These are phyloP conservation scores for Gnaphalium uliginosum DNA, from an alignment of 129 eudicot genomes.

Conservation along the genomic window DNA sequence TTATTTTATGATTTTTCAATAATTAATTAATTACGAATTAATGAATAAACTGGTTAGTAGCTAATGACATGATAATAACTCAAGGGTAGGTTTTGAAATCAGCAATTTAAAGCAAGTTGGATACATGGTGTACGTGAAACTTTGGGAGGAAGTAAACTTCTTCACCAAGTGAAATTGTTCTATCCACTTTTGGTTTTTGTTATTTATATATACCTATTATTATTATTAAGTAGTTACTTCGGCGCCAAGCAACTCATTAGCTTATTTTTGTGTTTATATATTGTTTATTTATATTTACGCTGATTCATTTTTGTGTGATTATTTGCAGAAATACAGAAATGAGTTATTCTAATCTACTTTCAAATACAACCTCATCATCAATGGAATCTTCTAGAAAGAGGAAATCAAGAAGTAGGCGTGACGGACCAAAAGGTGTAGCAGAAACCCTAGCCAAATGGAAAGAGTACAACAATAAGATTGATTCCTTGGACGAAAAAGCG, in stretches of 20 bases:
- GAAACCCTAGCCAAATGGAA: constrained; percentile 80
- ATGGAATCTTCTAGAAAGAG: constrained; percentile 45
- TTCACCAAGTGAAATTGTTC: no score
- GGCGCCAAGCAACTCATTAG: constrained; percentile 22
- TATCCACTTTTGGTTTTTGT: no score
- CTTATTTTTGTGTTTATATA: neutral
- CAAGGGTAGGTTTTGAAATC: no score
- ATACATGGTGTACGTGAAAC: neutral
- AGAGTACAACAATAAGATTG: constrained; percentile 49
- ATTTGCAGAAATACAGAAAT: constrained; percentile 26
- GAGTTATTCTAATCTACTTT: constrained; percentile 23
- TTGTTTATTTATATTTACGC: neutral
- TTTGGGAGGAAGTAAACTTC: neutral
- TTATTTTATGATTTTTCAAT: no score
- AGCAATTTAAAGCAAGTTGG: no score
- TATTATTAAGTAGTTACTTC: constrained; percentile 10
- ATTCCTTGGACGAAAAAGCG: constrained; percentile 16
- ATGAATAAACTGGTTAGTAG: no score
- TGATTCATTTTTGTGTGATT: neutral
- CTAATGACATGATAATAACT: no score
- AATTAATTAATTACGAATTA: no score
- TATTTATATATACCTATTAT: no score
- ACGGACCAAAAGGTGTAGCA: constrained; percentile 49
- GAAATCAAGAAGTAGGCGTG: constrained; percentile 51
- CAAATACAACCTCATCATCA: constrained; percentile 19